phyloP scores from a whole-genome alignment of 1,284 basidiomycete genomes.

The Blastosporella zonata region DNA sequence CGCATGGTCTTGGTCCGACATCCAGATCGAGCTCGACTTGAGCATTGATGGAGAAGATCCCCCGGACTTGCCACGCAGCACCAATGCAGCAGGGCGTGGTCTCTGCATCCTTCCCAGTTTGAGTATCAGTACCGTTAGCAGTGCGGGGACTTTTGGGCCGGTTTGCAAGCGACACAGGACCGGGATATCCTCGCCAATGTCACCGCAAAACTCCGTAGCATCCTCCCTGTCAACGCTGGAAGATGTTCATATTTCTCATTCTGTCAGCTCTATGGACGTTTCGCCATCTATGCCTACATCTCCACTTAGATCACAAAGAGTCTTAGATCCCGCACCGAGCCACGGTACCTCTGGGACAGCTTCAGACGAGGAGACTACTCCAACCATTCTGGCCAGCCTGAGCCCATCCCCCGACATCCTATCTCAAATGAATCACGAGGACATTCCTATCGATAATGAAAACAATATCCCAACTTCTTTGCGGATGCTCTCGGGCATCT shows the following conservation, averaged over 20 bases:
- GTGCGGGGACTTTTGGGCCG: conserved; percentile 27
- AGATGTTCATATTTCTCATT: conserved; percentile 4
- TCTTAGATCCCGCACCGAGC: not conserved
- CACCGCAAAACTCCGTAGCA: not conserved
- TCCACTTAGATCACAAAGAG: not conserved
- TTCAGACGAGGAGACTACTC: not conserved
- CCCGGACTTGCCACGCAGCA: not conserved
- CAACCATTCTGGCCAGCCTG: not conserved
- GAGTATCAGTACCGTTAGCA: conserved; percentile 14
- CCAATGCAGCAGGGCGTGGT: not conserved
- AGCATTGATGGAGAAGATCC: conserved; percentile 5
- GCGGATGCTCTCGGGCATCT: not conserved
- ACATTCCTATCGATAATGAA: not conserved
- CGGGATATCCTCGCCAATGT: not conserved
- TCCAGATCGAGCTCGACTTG: conserved; percentile 45
- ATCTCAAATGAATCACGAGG: not conserved
- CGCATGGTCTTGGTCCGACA: conserved; percentile 47
- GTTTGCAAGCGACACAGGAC: conserved; percentile 12
- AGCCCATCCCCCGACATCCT: not conserved
- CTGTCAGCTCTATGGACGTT: not conserved
- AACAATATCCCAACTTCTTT: not conserved
- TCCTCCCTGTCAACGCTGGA: not conserved
- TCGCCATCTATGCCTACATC: not conserved
- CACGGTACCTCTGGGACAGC: too few relatives aligned
- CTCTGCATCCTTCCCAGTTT: conserved; percentile 8